Evolutionary conservation across 495 filamentous ascomycete genomes (phyloP), one percentile per base, ranked within the genome.

Genomic region (Glonium stellatum): DNA sequence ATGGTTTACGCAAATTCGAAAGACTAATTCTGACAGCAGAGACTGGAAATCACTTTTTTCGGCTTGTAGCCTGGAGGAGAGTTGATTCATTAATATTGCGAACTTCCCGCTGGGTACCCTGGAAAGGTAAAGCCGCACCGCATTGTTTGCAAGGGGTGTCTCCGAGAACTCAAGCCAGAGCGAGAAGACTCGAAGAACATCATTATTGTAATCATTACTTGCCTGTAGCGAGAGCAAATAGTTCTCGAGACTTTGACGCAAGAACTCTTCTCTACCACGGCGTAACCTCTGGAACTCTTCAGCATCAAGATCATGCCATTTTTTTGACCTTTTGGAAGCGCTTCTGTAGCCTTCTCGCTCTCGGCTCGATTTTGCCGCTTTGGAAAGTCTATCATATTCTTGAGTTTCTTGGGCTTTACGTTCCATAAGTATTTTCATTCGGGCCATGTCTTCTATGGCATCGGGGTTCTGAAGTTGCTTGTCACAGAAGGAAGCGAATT

Each of bases 401-500:
- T 74, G 65, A 8, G 95, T 80, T 71, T 97, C 90, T 48, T 82
- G 80, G 63, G 85, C 83, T 71, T 96, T 96, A 54, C 84, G 86
- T 63, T 90, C 79, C 63, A 86, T 85, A 25, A 97, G 77, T 64
- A 84, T 89, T 66, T 89, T 78, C 37, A 96, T 79, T 13, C 93
- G 86, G 47, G 84, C 80, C 60, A 95, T 84, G 62, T 99, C 93
- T 69, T 96, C 91, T 19, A 90, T 73, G 54, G 84, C 83, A 54
- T 92, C 89, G 1, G 84, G 80, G 68, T 90, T 92, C 59, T 95
- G 84, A 12, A 97, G 76, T 69, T 97, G 93, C 63, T 87, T 84
- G 70, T 99, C 92, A 69, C 93, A 99, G 67, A 97, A 99, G 55
- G 83, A 82, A 55, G 93, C 93, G 71, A 96, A 97, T 62, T 93